Evolutionary conservation across 257 asterid genomes (phyloP), one percentile per base, ranked within the genome.

Genomic region (Henckelia pumila): DNA sequence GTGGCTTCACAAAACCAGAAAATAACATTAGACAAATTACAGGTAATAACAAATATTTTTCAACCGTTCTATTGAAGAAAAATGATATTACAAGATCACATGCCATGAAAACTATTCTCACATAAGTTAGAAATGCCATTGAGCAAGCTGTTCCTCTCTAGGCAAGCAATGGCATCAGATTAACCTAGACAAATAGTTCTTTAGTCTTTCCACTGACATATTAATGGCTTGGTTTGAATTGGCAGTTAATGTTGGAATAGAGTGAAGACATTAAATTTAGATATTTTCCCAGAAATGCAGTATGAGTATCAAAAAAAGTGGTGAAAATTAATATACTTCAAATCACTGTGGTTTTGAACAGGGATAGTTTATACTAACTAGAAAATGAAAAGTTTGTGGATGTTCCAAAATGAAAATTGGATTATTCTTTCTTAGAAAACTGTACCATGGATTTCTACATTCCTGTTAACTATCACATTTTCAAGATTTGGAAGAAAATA

Each of bases 1-100:
- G 96, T 74, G 73, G 80, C 99, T 94, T 80, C 82, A 81, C 17
- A 61, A 66, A 66, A 75, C 62, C 37, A 70, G 63, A 58, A n/a
- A 8, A 64, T 19, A 58, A 22, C 6, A 33, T 63, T 35, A 73
- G 67, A 56, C 73, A 65, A 55, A 33, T 13, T 55, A 59, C 56
- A 70, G 26, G 47, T 59, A 56, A 59, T 29, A 55, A 57, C 8
- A 44, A 16, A 44, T 4, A 4, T 14, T 11, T 40, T 44, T 16
- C 20, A 44, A 44, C 53, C 20, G 19, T 14, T 44, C 16, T 30
- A 20, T 33, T 25, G 67, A 33, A 26, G 50, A 47, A 72, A 30
- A 14, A 14, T 44, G 59, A 73, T 75, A 28, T 67, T 62, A 56
- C 13, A 56, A 32, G 29, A 25, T 47, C 5, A 21, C 35, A 35